Percentiles rank a stretch among this genome's conserved stretches.
Evolutionary conservation across 2,329 filamentous ascomycete genomes (phyloP).

Genomic region (Hypocreales sp.): DNA sequence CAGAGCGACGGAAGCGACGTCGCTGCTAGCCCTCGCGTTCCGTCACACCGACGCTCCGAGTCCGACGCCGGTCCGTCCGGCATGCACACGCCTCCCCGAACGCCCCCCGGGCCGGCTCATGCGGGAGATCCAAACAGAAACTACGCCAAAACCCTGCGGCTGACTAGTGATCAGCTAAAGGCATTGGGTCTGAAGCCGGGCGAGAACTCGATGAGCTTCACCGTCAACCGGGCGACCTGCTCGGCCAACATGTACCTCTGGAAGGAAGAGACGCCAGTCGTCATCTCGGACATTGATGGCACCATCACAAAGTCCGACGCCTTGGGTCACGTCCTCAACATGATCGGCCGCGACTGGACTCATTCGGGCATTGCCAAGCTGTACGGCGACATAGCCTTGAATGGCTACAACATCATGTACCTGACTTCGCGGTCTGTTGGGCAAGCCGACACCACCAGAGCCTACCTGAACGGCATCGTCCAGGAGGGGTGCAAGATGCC

Average conservation of each 20-base stretch:
- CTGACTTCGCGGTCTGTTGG: constrained; percentile 88
- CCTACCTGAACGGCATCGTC: constrained; percentile 76
- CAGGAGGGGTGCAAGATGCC: constrained; percentile 81
- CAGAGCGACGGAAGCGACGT: constrained; percentile 72
- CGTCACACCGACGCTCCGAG: constrained; percentile 47
- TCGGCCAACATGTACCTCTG: constrained; percentile 87
- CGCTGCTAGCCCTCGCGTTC: constrained; percentile 28
- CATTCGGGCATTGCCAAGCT: constrained; percentile 93
- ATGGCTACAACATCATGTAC: constrained; percentile 98
- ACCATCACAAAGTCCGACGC: constrained; percentile 98
- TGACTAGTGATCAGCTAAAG: constrained; percentile 93
- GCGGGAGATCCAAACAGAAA: constrained; percentile 61
- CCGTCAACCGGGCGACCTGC: constrained; percentile 87
- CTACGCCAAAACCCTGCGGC: constrained; percentile 88
- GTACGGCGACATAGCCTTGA: constrained; percentile 86
- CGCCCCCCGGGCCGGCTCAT: constrained; percentile 51
- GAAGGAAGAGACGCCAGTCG: constrained; percentile 80
- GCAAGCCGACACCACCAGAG: constrained; percentile 76
- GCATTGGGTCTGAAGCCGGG: constrained; percentile 66
- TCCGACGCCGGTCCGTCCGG: constrained; percentile 43
- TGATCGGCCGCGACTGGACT: constrained; percentile 96
- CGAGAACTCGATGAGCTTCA: constrained; percentile 91
- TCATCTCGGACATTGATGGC: constrained; percentile 96
- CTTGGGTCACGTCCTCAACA: constrained; percentile 84
- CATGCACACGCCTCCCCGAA: constrained; percentile 49